phyloP scores from a whole-genome alignment of 371 early-diverging fungal genomes.

The Mucor saturninus region DNA sequence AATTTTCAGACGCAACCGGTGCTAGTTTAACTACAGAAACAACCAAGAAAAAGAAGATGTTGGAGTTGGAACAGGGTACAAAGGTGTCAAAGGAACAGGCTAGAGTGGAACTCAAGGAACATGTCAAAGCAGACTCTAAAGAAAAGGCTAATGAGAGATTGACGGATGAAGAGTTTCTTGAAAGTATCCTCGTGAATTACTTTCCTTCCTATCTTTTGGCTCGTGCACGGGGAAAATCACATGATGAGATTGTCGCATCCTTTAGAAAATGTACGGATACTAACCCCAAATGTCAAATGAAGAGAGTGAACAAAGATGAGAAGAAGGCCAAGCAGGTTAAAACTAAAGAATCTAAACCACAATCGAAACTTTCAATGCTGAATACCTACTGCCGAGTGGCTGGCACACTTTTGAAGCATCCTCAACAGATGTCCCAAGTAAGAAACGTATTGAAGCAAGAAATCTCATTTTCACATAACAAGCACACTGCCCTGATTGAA shows the following conservation, averaged over 20 bases:
- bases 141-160: background rate
- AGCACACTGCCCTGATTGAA: slow-evolving; percentile 1
- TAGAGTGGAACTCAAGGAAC: no score
- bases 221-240: slow-evolving; percentile 19
- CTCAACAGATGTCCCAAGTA: slow-evolving; percentile 28
- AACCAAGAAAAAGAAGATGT: background rate
- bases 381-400: slow-evolving; percentile 29
- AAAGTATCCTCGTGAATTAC: slow-evolving; percentile 2
- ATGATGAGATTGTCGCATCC: slow-evolving; percentile 6
- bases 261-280: background rate
- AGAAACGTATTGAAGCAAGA: slow-evolving; percentile 16
- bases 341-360: background rate
- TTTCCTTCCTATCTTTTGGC: slow-evolving; percentile 3
- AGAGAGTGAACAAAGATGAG: background rate
- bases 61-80: background rate
- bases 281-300: background rate
- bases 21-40: background rate
- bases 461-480: slow-evolving; percentile 3
- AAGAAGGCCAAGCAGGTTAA: background rate
- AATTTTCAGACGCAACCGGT: slow-evolving; percentile 12
- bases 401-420: slow-evolving; percentile 19
- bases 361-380: slow-evolving; percentile 4
- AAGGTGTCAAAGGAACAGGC: no score
- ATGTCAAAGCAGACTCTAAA: background rate
- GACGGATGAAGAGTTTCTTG: background rate